phyloP scores from a whole-genome alignment of 768 basidiomycete species.

The Cyclocybe cylindracea region DNA sequence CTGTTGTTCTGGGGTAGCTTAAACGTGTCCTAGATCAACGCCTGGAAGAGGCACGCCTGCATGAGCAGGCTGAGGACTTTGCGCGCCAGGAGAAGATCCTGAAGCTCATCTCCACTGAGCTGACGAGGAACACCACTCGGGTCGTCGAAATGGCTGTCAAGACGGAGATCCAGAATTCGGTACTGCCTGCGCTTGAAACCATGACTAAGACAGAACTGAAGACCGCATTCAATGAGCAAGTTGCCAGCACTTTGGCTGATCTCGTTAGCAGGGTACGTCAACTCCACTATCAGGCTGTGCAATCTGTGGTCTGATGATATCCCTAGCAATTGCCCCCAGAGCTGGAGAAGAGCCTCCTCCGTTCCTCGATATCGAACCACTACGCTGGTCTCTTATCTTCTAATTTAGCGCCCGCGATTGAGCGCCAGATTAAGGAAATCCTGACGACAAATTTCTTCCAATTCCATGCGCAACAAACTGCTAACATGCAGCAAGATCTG shows the following conservation, averaged over 20 bases:
- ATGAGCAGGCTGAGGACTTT: constrained; percentile 81
- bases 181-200: constrained; percentile 78
- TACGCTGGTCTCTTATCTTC: constrained; percentile 75
- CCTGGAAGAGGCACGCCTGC: constrained; percentile 76
- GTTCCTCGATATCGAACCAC: constrained; percentile 76
- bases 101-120: constrained; percentile 83
- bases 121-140: constrained; percentile 85
- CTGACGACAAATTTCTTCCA: constrained; percentile 76
- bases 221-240: constrained; percentile 73
- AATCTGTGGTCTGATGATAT: constrained; percentile 12
- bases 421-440: constrained; percentile 80
- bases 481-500: constrained; percentile 78
- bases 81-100: constrained; percentile 86
- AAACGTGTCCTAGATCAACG: constrained; percentile 62
- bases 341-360: constrained; percentile 75
- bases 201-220: constrained; percentile 85
- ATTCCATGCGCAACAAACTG: constrained; percentile 73
- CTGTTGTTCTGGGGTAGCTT: constrained; percentile 3
- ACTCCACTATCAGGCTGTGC: background rate
- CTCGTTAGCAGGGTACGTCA: constrained; percentile 69
- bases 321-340: constrained; percentile 72
- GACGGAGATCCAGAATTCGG: constrained; percentile 79
- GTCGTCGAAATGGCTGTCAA: constrained; percentile 91
- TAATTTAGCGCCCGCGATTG: constrained; percentile 73
- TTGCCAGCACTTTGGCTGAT: constrained; percentile 71